Percentiles rank a stretch among this genome's conserved stretches.
Evolutionary conservation across 305 asterid genomes (phyloP).

Genomic region (Stenogyne calaminthoides): DNA sequence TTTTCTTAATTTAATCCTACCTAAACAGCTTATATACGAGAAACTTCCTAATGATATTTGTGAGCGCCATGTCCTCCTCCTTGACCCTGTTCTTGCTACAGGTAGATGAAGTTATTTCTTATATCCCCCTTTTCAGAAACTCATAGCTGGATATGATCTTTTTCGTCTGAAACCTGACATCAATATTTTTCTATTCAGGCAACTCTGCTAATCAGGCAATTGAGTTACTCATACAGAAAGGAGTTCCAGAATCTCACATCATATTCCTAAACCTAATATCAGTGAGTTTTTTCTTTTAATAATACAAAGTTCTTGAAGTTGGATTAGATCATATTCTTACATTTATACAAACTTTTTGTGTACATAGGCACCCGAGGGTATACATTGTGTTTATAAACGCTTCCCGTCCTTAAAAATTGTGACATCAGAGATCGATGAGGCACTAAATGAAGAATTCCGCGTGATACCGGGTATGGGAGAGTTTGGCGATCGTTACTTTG

Average conservation of each 20-base stretch:
- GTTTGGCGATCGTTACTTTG: slow-evolving; percentile 97
- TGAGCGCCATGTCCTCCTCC: slow-evolving; percentile 95
- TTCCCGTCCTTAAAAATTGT: slow-evolving; percentile 88
- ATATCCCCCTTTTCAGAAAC: slow-evolving; percentile 10
- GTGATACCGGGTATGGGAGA: slow-evolving; percentile 98
- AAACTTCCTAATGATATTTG: slow-evolving; percentile 91
- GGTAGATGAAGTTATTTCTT: slow-evolving; percentile 45
- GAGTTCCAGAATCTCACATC: slow-evolving; percentile 97
- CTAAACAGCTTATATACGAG: slow-evolving; percentile 88
- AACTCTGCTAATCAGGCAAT: slow-evolving; percentile 99
- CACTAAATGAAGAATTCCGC: slow-evolving; percentile 75
- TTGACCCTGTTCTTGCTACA: slow-evolving; percentile 98
- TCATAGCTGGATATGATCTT: neutral
- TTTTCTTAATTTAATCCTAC: slow-evolving; percentile 7
- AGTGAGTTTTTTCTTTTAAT: slow-evolving; percentile 49
- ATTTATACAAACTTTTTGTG: neutral
- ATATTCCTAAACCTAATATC: slow-evolving; percentile 95
- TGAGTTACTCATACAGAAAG: slow-evolving; percentile 88
- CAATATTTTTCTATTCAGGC: slow-evolving; percentile 48
- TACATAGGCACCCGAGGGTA: slow-evolving; percentile 90
- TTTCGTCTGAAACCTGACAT: slow-evolving; percentile 1
- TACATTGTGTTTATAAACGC: slow-evolving; percentile 82
- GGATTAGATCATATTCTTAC: neutral
- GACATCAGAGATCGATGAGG: slow-evolving; percentile 89
- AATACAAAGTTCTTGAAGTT: neutral